Conservation (phyloP, 2,329 filamentous ascomycete genomes). For the Chrysosphaeria jannelii region DNA sequence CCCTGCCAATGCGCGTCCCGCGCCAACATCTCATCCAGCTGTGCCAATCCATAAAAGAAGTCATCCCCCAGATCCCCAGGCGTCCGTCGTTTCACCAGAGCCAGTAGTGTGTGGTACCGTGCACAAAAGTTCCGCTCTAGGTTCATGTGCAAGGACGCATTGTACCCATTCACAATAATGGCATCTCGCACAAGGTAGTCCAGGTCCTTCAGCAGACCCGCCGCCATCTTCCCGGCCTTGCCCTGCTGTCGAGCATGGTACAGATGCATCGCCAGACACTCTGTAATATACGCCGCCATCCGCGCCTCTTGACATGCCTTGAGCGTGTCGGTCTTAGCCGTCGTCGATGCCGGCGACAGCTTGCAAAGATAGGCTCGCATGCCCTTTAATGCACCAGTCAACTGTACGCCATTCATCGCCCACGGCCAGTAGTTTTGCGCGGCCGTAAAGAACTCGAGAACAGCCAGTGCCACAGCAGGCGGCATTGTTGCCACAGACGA, state of each 20-base stretch:
- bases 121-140: slow-evolving; percentile 58
- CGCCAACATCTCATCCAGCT: slow-evolving; percentile 45
- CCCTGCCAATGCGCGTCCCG: slow-evolving; percentile 57
- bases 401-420: slow-evolving; percentile 55
- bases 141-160: slow-evolving; percentile 59
- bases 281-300: slow-evolving; percentile 55
- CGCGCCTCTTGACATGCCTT: slow-evolving; percentile 31
- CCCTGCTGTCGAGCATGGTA: slow-evolving; percentile 59
- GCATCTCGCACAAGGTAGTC: slow-evolving; percentile 53
- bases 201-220: slow-evolving; percentile 41
- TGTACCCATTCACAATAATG: slow-evolving; percentile 55
- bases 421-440: slow-evolving; percentile 91
- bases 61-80: slow-evolving; percentile 39
- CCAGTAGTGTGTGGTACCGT: slow-evolving; percentile 45
- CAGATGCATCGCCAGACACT: slow-evolving; percentile 72
- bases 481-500: slow-evolving; percentile 30
- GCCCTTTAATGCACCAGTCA: slow-evolving; percentile 35
- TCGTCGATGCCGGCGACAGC: slow-evolving; percentile 19
- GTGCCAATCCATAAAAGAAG: slow-evolving; percentile 60
- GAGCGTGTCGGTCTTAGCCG: slow-evolving; percentile 21
- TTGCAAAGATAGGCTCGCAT: slow-evolving; percentile 38
- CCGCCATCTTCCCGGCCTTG: slow-evolving; percentile 31
- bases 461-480: slow-evolving; percentile 34
- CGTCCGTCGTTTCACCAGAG: too few relatives aligned
- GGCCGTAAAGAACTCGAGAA: slow-evolving; percentile 63